phyloP scores from a whole-genome alignment of 2,329 filamentous ascomycete species.

The Talaromyces atroroseus region DNA sequence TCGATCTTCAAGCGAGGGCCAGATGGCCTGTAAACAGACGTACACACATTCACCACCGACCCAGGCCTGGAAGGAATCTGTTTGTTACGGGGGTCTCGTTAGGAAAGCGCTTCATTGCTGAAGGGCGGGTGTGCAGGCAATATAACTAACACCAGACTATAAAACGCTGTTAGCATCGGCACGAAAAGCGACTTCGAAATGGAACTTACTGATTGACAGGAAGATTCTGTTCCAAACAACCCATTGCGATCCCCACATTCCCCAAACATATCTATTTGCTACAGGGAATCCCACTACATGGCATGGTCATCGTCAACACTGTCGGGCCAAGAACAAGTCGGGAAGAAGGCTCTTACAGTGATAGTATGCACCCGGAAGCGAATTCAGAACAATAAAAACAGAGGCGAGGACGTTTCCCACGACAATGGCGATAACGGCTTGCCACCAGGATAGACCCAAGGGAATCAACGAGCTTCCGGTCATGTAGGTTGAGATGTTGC shows the following conservation, averaged over 20 bases:
- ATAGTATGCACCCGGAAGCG: conserved; percentile 40
- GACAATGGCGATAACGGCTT: conserved; percentile 27
- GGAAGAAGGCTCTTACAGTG: conserved; percentile 22
- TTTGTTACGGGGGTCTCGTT: conserved; percentile 20
- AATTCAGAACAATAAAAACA: conserved; percentile 38
- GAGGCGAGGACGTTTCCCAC: conserved; percentile 35
- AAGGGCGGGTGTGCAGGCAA: neutral
- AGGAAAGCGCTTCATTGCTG: conserved; percentile 14
- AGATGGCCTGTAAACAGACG: conserved; percentile 43
- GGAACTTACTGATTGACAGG: conserved; percentile 30
- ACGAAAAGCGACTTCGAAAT: neutral
- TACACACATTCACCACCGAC: conserved; percentile 45
- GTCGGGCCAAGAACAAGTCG: neutral
- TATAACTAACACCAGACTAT: conserved; percentile 9
- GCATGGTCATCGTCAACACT: neutral
- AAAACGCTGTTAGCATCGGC: neutral
- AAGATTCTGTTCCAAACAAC: conserved; percentile 23
- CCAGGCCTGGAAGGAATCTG: conserved; percentile 41
- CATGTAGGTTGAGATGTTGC: conserved; percentile 31
- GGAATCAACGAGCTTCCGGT: conserved; percentile 31
- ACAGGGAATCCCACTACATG: conserved; percentile 28
- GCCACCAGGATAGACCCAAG: conserved; percentile 29
- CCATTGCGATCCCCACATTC: conserved; percentile 23
- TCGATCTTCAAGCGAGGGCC: conserved; percentile 39
- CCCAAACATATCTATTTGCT: conserved; percentile 29